Base-by-base conservation (phyloP, 2,329 filamentous ascomycete genomes). In the Fusarium sarcochroum region DNA sequence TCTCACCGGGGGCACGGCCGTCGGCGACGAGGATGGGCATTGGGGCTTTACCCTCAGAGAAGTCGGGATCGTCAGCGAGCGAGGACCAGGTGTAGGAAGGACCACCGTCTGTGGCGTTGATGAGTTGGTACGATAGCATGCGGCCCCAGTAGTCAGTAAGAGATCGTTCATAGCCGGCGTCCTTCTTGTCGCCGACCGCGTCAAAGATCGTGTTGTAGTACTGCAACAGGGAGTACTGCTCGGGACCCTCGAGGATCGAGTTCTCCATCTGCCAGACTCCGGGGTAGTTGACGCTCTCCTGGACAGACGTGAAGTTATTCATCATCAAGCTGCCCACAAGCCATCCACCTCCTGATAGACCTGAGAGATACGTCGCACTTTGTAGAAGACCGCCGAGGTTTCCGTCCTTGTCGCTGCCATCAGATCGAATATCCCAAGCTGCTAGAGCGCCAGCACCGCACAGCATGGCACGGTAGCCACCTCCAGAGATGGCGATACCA, bases 71-170 rank as follows among this genome's bases (percentile, higher is more conserved):
- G 42, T 82, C 71, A 80, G 77, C 81, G 71, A 84, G 83, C 5
- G 93, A 96, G 5, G 93, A 97, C 82, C 90, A 97, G 6, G 94
- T 97, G 74, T 91, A 94, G 15, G 83, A 84, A 15, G 91, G 88
- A 1, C 93, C 94, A 38, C 94, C 94, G 63, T 92, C 80, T 2
- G 85, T 85, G 7, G 88, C 91, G 75, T 95, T 92, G 76, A 97
- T 87, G 47, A 97, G 86, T 80, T 97, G 94, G 79, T 91, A 97
- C 2, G 90, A 90, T n/a, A 97, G 85, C 46, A 92, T 92, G 59
- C 94, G 91, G 27, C 92, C 93, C 91, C 94, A 97, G 78, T 93
- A 93, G 81, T 98, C 94, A 0, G 94, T 97, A 58, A 97, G 85
- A 10, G 92, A 91, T 5, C 87, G 87, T 35, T 83, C 76, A 66